A percentile compares a stretch with the other conserved stretches of the same genome.
phyloP scores from a whole-genome alignment of 305 asterid genomes.

The Fraxinus velutina region DNA sequence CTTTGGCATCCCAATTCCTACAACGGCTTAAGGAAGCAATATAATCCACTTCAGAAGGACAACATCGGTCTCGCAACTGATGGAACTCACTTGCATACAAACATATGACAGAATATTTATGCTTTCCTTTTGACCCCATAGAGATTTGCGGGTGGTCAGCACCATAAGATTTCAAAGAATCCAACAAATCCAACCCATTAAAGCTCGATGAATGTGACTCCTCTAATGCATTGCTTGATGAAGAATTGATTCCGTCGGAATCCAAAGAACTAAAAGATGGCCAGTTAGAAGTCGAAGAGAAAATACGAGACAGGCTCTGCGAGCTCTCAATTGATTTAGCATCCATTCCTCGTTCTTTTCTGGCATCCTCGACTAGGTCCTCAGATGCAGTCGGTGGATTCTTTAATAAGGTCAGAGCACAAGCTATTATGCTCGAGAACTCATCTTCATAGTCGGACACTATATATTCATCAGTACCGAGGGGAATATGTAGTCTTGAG shows the following conservation, averaged over 20 bases:
- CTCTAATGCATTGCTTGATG: slow-evolving; percentile 33
- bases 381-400: slow-evolving; percentile 35
- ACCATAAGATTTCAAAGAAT: slow-evolving; percentile 60
- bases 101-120: slow-evolving; percentile 79
- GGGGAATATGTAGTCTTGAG: slow-evolving; percentile 74
- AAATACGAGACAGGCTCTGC: slow-evolving; percentile 44
- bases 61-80: slow-evolving; percentile 63
- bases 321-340: slow-evolving; percentile 37
- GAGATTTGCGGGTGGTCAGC: slow-evolving; percentile 73
- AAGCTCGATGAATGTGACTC: slow-evolving; percentile 65
- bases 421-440: slow-evolving; percentile 90
- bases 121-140: slow-evolving; percentile 77
- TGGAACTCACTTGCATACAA: slow-evolving; percentile 62
- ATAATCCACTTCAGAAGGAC: slow-evolving; percentile 72
- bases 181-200: slow-evolving; percentile 65
- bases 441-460: slow-evolving; percentile 90
- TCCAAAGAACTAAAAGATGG: slow-evolving; percentile 58
- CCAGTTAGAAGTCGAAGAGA: slow-evolving; percentile 60
- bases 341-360: slow-evolving; percentile 40
- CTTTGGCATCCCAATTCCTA: slow-evolving; percentile 88
- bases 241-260: slow-evolving; percentile 41
- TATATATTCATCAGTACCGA: slow-evolving; percentile 55
- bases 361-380: slow-evolving; percentile 40
- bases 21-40: slow-evolving; percentile 92
- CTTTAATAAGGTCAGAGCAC: slow-evolving; percentile 70